Conservation (phyloP, 2,329 filamentous ascomycete species). For the Fusarium irregulare region DNA sequence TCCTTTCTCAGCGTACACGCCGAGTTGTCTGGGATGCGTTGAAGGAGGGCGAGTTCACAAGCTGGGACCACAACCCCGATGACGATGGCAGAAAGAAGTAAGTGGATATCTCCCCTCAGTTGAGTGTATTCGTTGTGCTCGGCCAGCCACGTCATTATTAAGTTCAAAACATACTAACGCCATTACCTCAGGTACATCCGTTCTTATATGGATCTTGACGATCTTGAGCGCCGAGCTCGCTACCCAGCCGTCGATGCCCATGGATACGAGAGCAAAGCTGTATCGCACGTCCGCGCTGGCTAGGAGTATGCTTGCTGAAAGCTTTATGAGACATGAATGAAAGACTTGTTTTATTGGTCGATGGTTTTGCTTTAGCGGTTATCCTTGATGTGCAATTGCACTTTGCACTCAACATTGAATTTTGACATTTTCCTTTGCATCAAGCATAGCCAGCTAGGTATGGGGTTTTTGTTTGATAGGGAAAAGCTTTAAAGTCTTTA, state of each 20-base stretch:
- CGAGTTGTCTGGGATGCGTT: constrained; percentile 84
- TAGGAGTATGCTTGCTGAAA: not conserved
- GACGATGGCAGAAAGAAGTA: constrained; percentile 76
- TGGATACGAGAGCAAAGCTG: constrained; percentile 60
- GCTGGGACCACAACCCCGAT: constrained; percentile 86
- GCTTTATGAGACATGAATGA: constrained; percentile 19
- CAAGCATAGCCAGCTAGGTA: constrained; percentile 38
- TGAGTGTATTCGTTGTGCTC: constrained; percentile 18
- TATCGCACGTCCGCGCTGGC: constrained; percentile 51
- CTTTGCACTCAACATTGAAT: constrained; percentile 18
- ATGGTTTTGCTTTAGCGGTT: constrained; percentile 22
- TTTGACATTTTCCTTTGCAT: constrained; percentile 19
- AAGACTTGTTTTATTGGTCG: not conserved
- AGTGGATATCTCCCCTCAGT: constrained; percentile 44
- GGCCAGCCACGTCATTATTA: constrained; percentile 19
- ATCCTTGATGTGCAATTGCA: constrained; percentile 21
- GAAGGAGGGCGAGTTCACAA: constrained; percentile 77
- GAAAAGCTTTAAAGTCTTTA: constrained; percentile 2
- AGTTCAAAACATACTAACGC: constrained; percentile 48
- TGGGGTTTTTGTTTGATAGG: constrained; percentile 11
- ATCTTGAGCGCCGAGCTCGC: constrained; percentile 80
- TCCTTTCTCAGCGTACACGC: constrained; percentile 82
- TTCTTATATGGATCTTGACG: constrained; percentile 82
- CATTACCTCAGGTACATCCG: constrained; percentile 78
- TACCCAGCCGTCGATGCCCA: constrained; percentile 73